Conservation (phyloP, 225 moss, liverwort and hornwort genomes). For the Marchantia paleacea region DNA sequence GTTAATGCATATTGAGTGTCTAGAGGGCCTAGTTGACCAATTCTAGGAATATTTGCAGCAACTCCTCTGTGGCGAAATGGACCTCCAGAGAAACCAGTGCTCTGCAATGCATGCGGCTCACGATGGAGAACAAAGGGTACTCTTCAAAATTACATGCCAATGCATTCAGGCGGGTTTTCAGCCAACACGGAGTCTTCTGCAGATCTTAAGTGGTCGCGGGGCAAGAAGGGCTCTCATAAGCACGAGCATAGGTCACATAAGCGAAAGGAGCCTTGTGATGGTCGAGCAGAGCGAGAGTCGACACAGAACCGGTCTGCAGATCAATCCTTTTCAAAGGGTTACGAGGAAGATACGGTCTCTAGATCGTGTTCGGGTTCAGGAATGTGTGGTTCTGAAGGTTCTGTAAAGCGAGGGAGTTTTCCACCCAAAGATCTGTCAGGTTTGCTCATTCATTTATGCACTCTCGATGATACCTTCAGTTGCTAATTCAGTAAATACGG, state of each 20-base stretch:
- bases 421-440: constrained; percentile 35
- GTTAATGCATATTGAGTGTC: constrained; percentile 4
- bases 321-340: constrained; percentile 50
- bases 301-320: constrained; percentile 47
- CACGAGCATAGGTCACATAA: constrained; percentile 76
- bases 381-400: constrained; percentile 39
- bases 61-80: constrained; percentile 96
- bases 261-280: constrained; percentile 71
- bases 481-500: neutral
- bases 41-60: constrained; percentile 51
- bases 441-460: constrained; percentile 15
- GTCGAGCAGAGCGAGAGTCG: constrained; percentile 57
- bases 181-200: constrained; percentile 51
- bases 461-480: too few species aligned
- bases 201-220: constrained; percentile 55
- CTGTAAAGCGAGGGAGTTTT: constrained; percentile 29
- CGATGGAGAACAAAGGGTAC: constrained; percentile 97
- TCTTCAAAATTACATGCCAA: constrained; percentile 86
- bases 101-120: constrained; percentile 97
- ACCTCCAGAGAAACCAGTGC: constrained; percentile 86
- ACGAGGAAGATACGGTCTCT: constrained; percentile 52
- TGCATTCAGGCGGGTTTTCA: constrained; percentile 93
- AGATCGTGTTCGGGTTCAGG: constrained; percentile 38
- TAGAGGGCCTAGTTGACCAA: constrained; percentile 13
- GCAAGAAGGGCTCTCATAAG: constrained; percentile 63